phyloP scores from a whole-genome alignment of 176 grass and related monocot species.

The Bothriochloa decipiens region DNA sequence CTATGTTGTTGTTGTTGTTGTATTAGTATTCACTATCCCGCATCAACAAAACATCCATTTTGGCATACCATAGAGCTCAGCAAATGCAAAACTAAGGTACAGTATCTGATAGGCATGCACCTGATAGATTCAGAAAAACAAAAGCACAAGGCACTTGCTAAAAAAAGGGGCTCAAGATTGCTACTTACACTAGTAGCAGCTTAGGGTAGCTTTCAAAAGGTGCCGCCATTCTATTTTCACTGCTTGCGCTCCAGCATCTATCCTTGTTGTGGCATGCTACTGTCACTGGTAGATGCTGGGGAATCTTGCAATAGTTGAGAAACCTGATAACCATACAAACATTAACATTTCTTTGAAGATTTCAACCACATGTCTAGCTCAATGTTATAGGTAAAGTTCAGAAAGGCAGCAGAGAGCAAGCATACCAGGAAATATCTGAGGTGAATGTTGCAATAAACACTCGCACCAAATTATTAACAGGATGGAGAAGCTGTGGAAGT shows the following conservation, averaged over 20 bases:
- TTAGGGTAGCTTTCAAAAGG: conserved; percentile 72
- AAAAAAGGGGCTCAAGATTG: neutral
- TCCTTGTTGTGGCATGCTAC: conserved; percentile 72
- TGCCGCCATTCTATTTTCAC: conserved; percentile 53
- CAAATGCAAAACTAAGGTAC: neutral
- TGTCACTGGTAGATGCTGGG: conserved; percentile 61
- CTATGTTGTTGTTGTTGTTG: too few species aligned
- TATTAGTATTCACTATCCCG: conserved; percentile 35
- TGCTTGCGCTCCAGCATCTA: conserved; percentile 75
- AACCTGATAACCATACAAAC: conserved; percentile 56
- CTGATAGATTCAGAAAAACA: neutral
- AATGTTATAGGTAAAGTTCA: neutral
- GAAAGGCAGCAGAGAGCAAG: neutral
- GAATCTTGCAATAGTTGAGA: conserved; percentile 75
- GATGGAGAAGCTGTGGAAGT: conserved; percentile 77
- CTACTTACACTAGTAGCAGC: conserved; percentile 73
- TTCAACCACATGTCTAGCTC: neutral
- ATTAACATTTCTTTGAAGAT: conserved; percentile 36
- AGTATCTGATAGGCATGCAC: neutral
- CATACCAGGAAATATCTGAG: conserved; percentile 82
- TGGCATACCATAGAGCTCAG: neutral
- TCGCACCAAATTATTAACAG: conserved; percentile 57
- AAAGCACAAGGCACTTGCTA: neutral
- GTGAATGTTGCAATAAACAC: conserved; percentile 91
- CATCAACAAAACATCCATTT: too few species aligned